Evolutionary conservation across 306 rosid species (phyloP), one percentile per base, ranked within the genome.

Genomic region (Betula pendula): DNA sequence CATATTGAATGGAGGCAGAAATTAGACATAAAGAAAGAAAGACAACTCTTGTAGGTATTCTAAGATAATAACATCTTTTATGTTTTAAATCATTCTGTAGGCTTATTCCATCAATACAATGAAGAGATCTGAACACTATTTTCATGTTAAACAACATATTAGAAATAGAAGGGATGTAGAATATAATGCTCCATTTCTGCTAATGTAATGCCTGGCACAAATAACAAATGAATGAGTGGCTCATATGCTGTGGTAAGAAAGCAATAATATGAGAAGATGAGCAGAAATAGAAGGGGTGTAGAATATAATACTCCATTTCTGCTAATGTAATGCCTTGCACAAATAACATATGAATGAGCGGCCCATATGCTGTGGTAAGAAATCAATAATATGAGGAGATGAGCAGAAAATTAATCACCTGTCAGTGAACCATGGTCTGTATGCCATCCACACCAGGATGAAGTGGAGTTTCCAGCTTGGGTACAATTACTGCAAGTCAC

Each of bases 391-490:
- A 29, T 16, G 55, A 55, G 62, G 14, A 59, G 19, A 66, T 6
- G 38, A 43, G 43, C n/a, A 43, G 47, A 45, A 68, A 73, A 38
- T 29, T 35, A 67, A 19, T 75, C 76, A 94, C 98, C 98, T 94
- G 98, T 94, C 77, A 94, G 86, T 50, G 98, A 94, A 79, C 96
- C 97, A 72, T 94, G 97, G 85, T 94, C 98, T 53, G 96, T 90
- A 78, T 94, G 98, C 98, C 97, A 92, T 42, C 98, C 98, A 66
- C 98, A 94, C 98, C 98, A 94, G 77, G 97, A 92, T 44, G 98
- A 94, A 75, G 83, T 56, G 59, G 90, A 72, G 77, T 82, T 70
- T 51, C 53, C 70, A 85, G 84, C 96, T 74, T 74, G 68, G 62
- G 75, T 22, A 67, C 88, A 81, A 92, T 73, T 55, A 73, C 92